Percentiles rank a stretch among this genome's conserved stretches.
These are phyloP conservation scores for Talaromyces adpressus DNA, from an alignment of 495 filamentous ascomycete genomes.

Conservation along the genomic window DNA sequence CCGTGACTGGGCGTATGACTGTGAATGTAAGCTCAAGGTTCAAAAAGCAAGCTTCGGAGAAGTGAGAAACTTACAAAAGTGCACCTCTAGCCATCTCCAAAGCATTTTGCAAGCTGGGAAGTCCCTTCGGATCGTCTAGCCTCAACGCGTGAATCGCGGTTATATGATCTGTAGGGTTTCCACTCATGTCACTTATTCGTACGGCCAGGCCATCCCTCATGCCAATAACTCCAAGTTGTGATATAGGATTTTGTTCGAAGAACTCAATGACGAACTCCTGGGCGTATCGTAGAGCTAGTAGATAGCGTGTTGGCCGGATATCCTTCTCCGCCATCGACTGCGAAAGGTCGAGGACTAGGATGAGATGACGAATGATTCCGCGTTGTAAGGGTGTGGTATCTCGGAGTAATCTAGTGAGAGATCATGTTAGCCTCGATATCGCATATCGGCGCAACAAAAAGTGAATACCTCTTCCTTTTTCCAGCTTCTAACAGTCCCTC, in stretches of 20 bases:
- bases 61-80: slow-evolving; percentile 55
- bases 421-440: background rate
- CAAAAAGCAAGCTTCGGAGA: background rate
- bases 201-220: slow-evolving; percentile 88
- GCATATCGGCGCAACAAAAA: background rate
- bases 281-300: slow-evolving; percentile 75
- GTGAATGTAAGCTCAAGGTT: slow-evolving; percentile 13
- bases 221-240: slow-evolving; percentile 82
- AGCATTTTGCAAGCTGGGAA: slow-evolving; percentile 89
- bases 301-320: slow-evolving; percentile 76
- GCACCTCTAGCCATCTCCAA: slow-evolving; percentile 88
- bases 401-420: slow-evolving; percentile 55
- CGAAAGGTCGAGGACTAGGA: slow-evolving; percentile 88
- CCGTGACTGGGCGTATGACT: slow-evolving; percentile 89
- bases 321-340: slow-evolving; percentile 95
- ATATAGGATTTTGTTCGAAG: slow-evolving; percentile 99
- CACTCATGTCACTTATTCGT: slow-evolving; percentile 79
- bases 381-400: slow-evolving; percentile 93
- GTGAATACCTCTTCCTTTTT: slow-evolving; percentile 64
- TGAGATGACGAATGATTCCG: slow-evolving; percentile 91
- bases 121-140: slow-evolving; percentile 74
- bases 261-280: slow-evolving; percentile 86
- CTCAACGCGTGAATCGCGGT: slow-evolving; percentile 64
- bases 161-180: slow-evolving; percentile 86
- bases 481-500: slow-evolving; percentile 61